A percentile compares a stretch with the other conserved stretches of the same genome.
Evolutionary conservation across 1,284 basidiomycete species (phyloP).

Genomic region (Gymnopus androsaceus): DNA sequence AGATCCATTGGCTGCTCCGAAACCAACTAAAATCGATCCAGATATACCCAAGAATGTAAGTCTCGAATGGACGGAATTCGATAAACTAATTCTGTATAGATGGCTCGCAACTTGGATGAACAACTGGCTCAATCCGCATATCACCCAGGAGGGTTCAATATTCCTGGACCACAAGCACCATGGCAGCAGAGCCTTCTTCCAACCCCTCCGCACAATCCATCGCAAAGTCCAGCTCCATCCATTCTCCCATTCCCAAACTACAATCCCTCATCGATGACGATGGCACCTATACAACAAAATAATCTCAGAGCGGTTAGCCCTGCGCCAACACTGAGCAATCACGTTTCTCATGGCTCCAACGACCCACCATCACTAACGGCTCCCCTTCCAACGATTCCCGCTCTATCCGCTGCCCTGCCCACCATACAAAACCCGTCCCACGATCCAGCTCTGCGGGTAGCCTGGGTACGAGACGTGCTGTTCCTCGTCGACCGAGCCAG

Average conservation of each 20-base stretch:
- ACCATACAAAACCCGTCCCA: constrained; percentile 50
- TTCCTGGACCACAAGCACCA: constrained; percentile 13
- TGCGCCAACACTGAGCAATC: constrained; percentile 9
- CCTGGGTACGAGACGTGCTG: constrained; percentile 81
- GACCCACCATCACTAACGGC: constrained; percentile 57
- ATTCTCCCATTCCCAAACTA: constrained; percentile 21
- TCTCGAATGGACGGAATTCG: too few species aligned
- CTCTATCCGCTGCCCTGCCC: constrained; percentile 48
- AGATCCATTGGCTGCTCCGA: too few species aligned
- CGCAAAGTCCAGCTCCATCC: constrained; percentile 16
- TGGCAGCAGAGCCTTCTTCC: constrained; percentile 13
- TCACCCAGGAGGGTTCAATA: constrained; percentile 29
- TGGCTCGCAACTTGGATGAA: constrained; percentile 62
- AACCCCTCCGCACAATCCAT: constrained; percentile 7
- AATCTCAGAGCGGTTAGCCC: constrained; percentile 10
- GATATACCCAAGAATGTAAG: too few species aligned
- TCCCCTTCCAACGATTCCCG: constrained; percentile 60
- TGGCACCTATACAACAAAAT: too few species aligned
- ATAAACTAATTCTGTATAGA: constrained; percentile 50
- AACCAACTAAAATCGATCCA: too few species aligned
- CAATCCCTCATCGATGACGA: not conserved
- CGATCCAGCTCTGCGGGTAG: constrained; percentile 61
- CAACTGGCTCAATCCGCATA: constrained; percentile 30
- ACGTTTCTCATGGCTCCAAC: constrained; percentile 13
- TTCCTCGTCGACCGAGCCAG: constrained; percentile 64